phyloP scores from a whole-genome alignment of 495 filamentous ascomycete genomes.

The Annulohypoxylon bovei region DNA sequence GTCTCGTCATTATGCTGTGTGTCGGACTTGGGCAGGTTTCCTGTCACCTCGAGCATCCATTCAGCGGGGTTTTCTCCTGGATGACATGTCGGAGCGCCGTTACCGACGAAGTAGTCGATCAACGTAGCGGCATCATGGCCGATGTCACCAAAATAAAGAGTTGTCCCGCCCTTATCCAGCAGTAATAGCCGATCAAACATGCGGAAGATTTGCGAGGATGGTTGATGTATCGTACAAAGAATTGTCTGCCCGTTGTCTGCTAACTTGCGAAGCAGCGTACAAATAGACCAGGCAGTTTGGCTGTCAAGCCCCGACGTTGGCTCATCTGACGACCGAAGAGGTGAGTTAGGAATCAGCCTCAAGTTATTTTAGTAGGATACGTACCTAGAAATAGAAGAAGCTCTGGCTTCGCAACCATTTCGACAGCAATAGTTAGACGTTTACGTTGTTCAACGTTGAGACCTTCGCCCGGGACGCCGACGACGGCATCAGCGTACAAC shows the following conservation, averaged over 20 bases:
- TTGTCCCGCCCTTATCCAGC: neutral
- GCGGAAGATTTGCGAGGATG: constrained; percentile 67
- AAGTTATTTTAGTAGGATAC: too few species aligned
- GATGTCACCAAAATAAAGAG: constrained; percentile 8
- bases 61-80: constrained; percentile 70
- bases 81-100: constrained; percentile 68
- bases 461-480: neutral
- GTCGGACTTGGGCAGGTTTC: too few species aligned
- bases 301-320: constrained; percentile 81
- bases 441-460: constrained; percentile 20
- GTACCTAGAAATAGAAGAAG: neutral
- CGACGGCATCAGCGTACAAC: neutral
- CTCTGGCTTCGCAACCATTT: too few species aligned
- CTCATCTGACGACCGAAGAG: too few species aligned
- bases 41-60: constrained; percentile 63
- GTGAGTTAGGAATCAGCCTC: too few species aligned
- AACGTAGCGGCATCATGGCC: constrained; percentile 12
- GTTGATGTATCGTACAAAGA: constrained; percentile 83
- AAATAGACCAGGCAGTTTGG: constrained; percentile 76
- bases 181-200: constrained; percentile 71
- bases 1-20: too few species aligned
- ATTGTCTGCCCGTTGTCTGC: constrained; percentile 77
- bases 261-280: constrained; percentile 78
- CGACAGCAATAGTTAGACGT: too few species aligned
- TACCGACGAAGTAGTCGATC: constrained; percentile 56